phyloP scores from a whole-genome alignment of 225 moss, liverwort and hornwort genomes.

The Physcomitrellopsis africana region DNA sequence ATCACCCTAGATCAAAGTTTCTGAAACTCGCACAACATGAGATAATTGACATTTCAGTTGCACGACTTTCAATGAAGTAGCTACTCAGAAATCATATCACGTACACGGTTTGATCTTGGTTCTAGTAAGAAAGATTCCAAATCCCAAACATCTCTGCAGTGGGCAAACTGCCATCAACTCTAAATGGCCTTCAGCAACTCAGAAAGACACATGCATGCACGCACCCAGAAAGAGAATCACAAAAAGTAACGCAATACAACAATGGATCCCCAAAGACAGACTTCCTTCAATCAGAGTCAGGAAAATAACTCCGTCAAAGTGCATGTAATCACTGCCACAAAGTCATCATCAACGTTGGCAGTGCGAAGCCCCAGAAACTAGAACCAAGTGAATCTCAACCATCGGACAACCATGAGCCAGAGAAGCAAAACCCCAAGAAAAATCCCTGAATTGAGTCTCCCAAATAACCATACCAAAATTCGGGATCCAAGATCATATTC shows the following conservation, averaged over 20 bases:
- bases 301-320: not conserved
- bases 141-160: not conserved
- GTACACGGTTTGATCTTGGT: no score
- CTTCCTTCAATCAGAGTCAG: not conserved
- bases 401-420: not conserved
- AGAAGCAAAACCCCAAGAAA: not conserved
- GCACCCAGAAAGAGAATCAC: not conserved
- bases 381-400: not conserved
- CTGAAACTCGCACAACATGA: no score
- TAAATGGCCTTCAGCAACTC: not conserved
- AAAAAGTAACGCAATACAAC: not conserved
- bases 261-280: not conserved
- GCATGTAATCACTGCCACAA: not conserved
- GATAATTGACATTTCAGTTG: no score
- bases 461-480: no score
- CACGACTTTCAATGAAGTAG: no score
- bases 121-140: not conserved
- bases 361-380: not conserved
- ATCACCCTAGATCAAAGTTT: no score
- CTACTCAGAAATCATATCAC: no score
- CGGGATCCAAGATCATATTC: no score
- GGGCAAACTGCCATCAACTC: not conserved
- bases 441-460: not conserved
- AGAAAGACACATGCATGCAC: not conserved
- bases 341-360: not conserved